phyloP scores from a whole-genome alignment of 345 rosid species.

The Psidium guajava region DNA sequence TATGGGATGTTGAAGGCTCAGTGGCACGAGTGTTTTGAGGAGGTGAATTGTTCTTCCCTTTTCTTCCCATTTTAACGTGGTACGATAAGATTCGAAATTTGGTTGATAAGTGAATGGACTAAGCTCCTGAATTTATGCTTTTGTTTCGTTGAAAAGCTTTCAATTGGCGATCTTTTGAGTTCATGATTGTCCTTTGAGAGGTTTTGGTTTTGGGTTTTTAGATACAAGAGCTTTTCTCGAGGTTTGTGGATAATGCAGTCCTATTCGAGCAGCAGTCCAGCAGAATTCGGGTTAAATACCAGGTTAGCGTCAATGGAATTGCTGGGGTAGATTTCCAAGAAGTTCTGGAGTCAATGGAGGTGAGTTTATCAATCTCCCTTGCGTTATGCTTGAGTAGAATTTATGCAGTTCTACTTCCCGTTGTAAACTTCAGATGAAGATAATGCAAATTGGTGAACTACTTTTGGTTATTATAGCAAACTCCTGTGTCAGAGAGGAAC shows the following conservation, averaged over 20 bases:
- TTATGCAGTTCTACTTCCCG: neutral
- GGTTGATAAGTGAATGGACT: neutral
- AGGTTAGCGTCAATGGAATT: conserved; percentile 30
- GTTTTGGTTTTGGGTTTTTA: conserved; percentile 62
- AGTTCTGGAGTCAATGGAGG: conserved; percentile 82
- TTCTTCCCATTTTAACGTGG: neutral
- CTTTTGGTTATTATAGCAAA: neutral
- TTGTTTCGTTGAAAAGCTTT: neutral
- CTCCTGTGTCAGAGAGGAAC: neutral
- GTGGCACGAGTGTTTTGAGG: conserved; percentile 78
- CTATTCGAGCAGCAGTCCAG: conserved; percentile 43
- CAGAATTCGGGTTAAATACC: conserved; percentile 43
- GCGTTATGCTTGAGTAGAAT: neutral
- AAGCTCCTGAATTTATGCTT: neutral
- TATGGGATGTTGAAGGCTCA: conserved; percentile 59
- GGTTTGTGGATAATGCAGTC: conserved; percentile 64
- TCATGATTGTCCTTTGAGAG: neutral
- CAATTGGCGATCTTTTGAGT: neutral
- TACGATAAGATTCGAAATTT: neutral
- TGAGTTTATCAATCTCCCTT: conserved; percentile 14
- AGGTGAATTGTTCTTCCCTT: conserved; percentile 24
- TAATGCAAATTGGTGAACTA: neutral
- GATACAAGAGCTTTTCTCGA: conserved; percentile 83
- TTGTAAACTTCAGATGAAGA: neutral
- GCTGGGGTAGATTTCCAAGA: conserved; percentile 41